phyloP scores from a whole-genome alignment of 1,139 yeast species.

The Zhuliangozyma blackwelliae region DNA sequence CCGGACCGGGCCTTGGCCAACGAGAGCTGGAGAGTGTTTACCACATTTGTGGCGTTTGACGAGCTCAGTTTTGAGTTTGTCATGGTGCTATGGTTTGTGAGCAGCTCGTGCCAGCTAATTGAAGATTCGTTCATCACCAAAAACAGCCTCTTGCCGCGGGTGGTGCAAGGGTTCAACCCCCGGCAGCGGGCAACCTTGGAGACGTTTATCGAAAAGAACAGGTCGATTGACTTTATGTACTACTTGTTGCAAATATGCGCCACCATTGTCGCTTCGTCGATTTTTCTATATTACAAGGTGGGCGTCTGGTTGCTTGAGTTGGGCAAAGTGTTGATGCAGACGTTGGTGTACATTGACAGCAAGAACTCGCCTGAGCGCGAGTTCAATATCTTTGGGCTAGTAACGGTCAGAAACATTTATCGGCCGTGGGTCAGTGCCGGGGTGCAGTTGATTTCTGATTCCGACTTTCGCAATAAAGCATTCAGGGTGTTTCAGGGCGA shows the following conservation, averaged over 20 bases:
- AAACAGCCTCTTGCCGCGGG: constrained; percentile 14
- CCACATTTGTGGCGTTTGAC: constrained; percentile 32
- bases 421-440: constrained; percentile 20
- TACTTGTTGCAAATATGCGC: constrained; percentile 22
- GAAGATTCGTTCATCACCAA: constrained; percentile 17
- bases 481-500: too few relatives aligned
- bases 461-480: too few relatives aligned
- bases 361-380: constrained; percentile 22
- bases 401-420: constrained; percentile 21
- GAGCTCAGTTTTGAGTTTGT: constrained; percentile 21
- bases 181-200: constrained; percentile 14
- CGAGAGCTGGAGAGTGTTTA: constrained; percentile 37
- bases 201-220: constrained; percentile 15
- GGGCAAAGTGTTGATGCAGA: constrained; percentile 24
- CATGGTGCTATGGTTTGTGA: constrained; percentile 15
- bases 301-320: constrained; percentile 12
- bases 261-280: constrained; percentile 17
- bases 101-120: constrained; percentile 15
- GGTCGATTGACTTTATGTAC: constrained; percentile 29
- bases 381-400: constrained; percentile 24
- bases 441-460: too few relatives aligned
- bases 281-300: constrained; percentile 15
- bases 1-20: constrained; percentile 22
- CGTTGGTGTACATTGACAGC: constrained; percentile 28
- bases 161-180: constrained; percentile 12